phyloP scores from a whole-genome alignment of 2,329 filamentous ascomycete species.

The Hysterium pulicare region DNA sequence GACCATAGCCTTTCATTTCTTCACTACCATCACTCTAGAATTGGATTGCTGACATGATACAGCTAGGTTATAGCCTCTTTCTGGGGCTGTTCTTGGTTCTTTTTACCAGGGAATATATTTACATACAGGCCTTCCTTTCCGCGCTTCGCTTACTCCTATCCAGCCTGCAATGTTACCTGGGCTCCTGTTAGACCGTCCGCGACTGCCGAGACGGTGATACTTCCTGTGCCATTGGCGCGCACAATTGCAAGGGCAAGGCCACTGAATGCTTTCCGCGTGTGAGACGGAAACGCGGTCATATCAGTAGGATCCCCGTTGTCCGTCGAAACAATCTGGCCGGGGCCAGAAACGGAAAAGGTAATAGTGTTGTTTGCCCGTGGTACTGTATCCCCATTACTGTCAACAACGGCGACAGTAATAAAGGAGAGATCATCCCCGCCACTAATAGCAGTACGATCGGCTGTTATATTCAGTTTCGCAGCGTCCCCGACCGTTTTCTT shows the following conservation, averaged over 20 bases:
- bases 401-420: constrained; percentile 45
- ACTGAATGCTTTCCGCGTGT: constrained; percentile 22
- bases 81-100: no score
- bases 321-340: constrained; percentile 48
- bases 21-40: no score
- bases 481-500: constrained; percentile 44
- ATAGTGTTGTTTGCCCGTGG: constrained; percentile 43
- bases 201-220: constrained; percentile 10
- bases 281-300: constrained; percentile 19
- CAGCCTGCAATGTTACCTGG: no score
- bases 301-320: constrained; percentile 49
- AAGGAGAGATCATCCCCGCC: constrained; percentile 50
- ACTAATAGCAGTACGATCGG: constrained; percentile 41
- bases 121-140: no score
- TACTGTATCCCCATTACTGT: constrained; percentile 44
- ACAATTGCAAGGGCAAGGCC: constrained; percentile 25
- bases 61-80: no score
- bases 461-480: constrained; percentile 36
- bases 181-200: constrained; percentile 3
- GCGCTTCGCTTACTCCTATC: no score
- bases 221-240: constrained; percentile 9
- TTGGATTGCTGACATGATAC: no score
- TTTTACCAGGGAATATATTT: no score
- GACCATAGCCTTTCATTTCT: no score
- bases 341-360: constrained; percentile 43